Base-by-base conservation (phyloP, 371 early-diverging fungal species). In the Mortierella sp. region DNA sequence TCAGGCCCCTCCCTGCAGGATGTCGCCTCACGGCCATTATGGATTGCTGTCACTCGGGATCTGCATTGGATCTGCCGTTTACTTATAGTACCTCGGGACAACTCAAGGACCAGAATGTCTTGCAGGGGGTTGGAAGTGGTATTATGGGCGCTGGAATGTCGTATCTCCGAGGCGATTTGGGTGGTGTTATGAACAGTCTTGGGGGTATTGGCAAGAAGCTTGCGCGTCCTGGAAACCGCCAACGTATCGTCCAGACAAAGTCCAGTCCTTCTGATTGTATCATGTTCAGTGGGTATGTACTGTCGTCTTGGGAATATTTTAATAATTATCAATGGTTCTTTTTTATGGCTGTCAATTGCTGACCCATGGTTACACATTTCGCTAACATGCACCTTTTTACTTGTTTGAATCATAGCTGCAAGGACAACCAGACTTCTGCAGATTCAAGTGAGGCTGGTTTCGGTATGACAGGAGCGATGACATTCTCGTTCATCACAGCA, bases 371-470 rank as follows among this genome's bases (percentile, higher is more conserved):
- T 46, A 2, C 48, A 46, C 48, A 46, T 50, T 50, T 50, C 43
- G 10, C 14, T 50, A 16, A 50, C 50, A 50, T 50, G 1, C 6
- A 24, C 46, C n/a, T 74, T 69, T 13, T 24, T 55, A 64, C 21
- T 74, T 61, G 9, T 53, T 19, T 5, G 8, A 61, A 6, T 5
- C 31, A 55, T 69, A 83, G 84, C 8, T 98, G 98, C 89, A 96
- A 96, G 83, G 99, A 98, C 82, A 90, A 90, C 78, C 97, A 98
- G 85, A 97, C 97, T 0, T 95, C 95, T 11, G 97, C 98, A 0
- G 98, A 98, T 90, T 90, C 97, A 13, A 80, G 83, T 9, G 91
- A 91, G 73, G 89, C 92, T 43, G 91, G 92, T 5, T 92, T 91
- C 89, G 86, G 89, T 26, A 90, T 91, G 76, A 95, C 95, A 0